These are phyloP conservation scores for Sphagnum tenellum DNA, from an alignment of 225 moss, liverwort and hornwort species.

Conservation along the genomic window DNA sequence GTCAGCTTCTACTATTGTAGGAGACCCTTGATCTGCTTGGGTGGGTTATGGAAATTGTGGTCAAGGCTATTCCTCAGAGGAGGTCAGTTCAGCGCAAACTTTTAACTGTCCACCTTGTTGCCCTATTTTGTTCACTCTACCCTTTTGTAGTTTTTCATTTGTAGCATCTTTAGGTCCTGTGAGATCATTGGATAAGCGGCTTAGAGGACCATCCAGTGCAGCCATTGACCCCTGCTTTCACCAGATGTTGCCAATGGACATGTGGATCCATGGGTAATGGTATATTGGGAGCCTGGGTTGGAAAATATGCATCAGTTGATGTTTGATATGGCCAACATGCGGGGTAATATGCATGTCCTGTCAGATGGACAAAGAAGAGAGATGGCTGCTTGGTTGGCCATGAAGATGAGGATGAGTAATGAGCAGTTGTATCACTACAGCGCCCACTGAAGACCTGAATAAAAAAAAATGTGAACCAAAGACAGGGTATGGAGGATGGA, in stretches of 20 bases:
- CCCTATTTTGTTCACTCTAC: too few species aligned
- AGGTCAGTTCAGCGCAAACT: constrained; percentile 27
- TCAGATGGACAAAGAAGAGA: constrained; percentile 80
- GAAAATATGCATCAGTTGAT: constrained; percentile 81
- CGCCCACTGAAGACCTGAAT: neutral
- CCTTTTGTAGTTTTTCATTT: too few species aligned
- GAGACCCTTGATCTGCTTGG: constrained; percentile 48
- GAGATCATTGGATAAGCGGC: too few species aligned
- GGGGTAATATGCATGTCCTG: constrained; percentile 76
- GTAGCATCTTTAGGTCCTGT: too few species aligned
- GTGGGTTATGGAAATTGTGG: constrained; percentile 90
- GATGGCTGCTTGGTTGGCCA: constrained; percentile 77
- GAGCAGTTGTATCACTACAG: neutral
- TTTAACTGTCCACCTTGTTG: too few species aligned
- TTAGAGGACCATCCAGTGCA: too few species aligned
- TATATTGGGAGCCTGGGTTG: constrained; percentile 28
- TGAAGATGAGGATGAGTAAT: constrained; percentile 29
- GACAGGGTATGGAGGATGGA: too few species aligned
- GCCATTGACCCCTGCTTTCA: too few species aligned
- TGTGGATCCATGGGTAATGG: constrained; percentile 9
- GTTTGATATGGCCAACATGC: constrained; percentile 85
- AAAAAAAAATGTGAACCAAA: too few species aligned
- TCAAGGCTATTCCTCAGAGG: constrained; percentile 94
- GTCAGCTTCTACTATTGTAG: constrained; percentile 60
- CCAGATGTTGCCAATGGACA: neutral